Evolutionary conservation across 2,329 filamentous ascomycete genomes (phyloP).

Genomic region (Ilyonectria mors-panacis): DNA sequence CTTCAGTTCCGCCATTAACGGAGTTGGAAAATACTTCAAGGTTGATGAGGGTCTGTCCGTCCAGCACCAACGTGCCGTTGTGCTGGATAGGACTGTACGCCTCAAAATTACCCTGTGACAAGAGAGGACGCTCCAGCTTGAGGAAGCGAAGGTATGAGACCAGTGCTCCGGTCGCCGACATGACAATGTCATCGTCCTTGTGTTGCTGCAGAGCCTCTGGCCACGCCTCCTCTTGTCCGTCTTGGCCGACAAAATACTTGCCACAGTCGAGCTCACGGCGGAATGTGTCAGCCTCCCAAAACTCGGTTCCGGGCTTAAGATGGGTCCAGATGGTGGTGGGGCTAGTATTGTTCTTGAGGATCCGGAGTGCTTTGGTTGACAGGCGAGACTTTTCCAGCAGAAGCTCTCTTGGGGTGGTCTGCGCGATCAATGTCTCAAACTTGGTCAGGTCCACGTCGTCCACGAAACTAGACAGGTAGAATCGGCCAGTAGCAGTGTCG

Average conservation of each 20-base stretch:
- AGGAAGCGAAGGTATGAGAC: slow-evolving; percentile 88
- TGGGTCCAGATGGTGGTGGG: slow-evolving; percentile 97
- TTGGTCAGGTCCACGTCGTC: slow-evolving; percentile 96
- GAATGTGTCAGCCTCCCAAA: slow-evolving; percentile 89
- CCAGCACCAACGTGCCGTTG: slow-evolving; percentile 92
- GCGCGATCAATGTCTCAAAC: slow-evolving; percentile 96
- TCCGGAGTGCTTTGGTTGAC: slow-evolving; percentile 90
- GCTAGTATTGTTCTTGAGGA: slow-evolving; percentile 94
- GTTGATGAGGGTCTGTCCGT: slow-evolving; percentile 97
- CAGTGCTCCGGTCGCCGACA: slow-evolving; percentile 92
- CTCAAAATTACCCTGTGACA: slow-evolving; percentile 92
- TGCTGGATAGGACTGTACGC: slow-evolving; percentile 93
- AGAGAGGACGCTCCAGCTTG: slow-evolving; percentile 88
- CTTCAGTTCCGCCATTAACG: slow-evolving; percentile 86
- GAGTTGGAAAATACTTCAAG: slow-evolving; percentile 97
- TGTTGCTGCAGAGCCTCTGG: slow-evolving; percentile 80
- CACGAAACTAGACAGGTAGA: slow-evolving; percentile 91
- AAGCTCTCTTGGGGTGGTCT: slow-evolving; percentile 89
- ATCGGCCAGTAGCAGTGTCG: slow-evolving; percentile 95
- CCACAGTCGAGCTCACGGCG: slow-evolving; percentile 84
- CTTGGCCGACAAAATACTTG: slow-evolving; percentile 80
- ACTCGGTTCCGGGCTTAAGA: slow-evolving; percentile 88
- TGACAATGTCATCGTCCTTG: slow-evolving; percentile 83
- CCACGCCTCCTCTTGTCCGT: slow-evolving; percentile 76
- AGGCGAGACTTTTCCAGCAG: slow-evolving; percentile 89